Conservation (phyloP, 2,329 filamentous ascomycete genomes). For the Hypoxylon rubiginosum region DNA sequence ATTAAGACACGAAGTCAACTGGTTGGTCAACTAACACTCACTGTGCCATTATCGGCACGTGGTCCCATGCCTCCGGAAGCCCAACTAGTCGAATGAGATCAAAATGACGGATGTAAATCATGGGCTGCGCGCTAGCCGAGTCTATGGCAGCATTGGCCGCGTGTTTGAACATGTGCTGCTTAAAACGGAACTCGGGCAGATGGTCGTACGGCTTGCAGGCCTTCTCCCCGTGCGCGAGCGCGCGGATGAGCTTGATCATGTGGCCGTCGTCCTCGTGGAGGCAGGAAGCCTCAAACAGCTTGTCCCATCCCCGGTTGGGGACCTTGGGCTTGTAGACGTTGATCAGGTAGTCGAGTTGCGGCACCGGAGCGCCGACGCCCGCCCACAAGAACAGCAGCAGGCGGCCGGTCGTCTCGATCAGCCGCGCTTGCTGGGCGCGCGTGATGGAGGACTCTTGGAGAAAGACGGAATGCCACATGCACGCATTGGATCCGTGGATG, state of each 20-base stretch:
- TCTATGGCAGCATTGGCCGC: neutral
- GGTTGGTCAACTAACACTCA: neutral
- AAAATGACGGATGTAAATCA: neutral
- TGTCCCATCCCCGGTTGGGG: neutral
- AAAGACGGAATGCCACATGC: conserved; percentile 3
- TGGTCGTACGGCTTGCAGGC: conserved; percentile 5
- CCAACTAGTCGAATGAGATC: neutral
- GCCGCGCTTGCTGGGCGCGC: neutral
- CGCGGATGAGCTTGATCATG: conserved; percentile 8
- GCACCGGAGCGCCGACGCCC: neutral
- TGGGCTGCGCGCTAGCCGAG: conserved; percentile 1
- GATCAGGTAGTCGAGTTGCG: conserved; percentile 3
- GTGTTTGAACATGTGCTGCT: conserved; percentile 3
- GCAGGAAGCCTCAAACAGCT: neutral
- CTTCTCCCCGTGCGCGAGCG: neutral
- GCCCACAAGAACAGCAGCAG: neutral
- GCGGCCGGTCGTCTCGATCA: conserved; percentile 1
- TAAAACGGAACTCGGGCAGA: conserved; percentile 1
- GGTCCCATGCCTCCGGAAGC: conserved; percentile 5
- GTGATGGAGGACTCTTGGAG: conserved; percentile 1
- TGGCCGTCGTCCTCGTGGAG: conserved; percentile 7
- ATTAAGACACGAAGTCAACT: neutral
- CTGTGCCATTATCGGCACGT: conserved; percentile 2
- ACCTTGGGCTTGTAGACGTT: neutral
- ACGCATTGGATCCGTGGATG: conserved; percentile 1